Conservation (phyloP, 805 yeast species). For the Sugiyamaella floridensis region DNA sequence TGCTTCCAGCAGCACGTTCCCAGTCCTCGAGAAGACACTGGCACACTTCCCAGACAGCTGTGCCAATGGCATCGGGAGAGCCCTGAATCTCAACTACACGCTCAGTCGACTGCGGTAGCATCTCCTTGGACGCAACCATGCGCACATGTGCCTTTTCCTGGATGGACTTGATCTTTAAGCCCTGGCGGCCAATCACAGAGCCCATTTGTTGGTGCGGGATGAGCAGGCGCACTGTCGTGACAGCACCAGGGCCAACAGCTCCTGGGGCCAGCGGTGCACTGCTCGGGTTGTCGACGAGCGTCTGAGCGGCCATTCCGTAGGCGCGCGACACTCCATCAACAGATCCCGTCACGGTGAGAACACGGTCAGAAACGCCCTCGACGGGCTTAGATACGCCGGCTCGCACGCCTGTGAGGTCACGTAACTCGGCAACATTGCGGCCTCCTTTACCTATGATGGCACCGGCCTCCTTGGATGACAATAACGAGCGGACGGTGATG, state of each 20-base stretch:
- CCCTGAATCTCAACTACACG: constrained; percentile 86
- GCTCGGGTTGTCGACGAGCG: constrained; percentile 42
- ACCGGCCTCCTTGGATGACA: constrained; percentile 83
- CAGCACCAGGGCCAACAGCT: constrained; percentile 41
- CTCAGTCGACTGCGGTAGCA: constrained; percentile 74
- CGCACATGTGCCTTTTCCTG: constrained; percentile 64
- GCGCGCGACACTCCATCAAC: constrained; percentile 65
- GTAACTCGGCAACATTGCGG: constrained; percentile 61
- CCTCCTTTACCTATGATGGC: constrained; percentile 86
- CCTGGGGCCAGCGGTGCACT: background rate
- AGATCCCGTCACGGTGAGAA: constrained; percentile 70
- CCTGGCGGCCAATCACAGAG: constrained; percentile 78
- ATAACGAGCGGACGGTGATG: constrained; percentile 44
- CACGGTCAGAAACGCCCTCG: constrained; percentile 76
- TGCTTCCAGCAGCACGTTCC: constrained; percentile 57
- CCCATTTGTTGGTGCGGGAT: constrained; percentile 85
- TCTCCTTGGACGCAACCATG: constrained; percentile 83
- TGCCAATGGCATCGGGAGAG: constrained; percentile 52
- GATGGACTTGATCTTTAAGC: constrained; percentile 69
- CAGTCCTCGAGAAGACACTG: constrained; percentile 69
- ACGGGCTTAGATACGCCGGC: constrained; percentile 81
- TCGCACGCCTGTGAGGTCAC: constrained; percentile 69
- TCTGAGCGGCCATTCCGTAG: constrained; percentile 59
- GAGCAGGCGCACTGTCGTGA: constrained; percentile 57
- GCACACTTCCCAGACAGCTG: constrained; percentile 52